These are phyloP conservation scores for Kuraishia ogatae DNA, from an alignment of 805 yeast species.

Conservation along the genomic window DNA sequence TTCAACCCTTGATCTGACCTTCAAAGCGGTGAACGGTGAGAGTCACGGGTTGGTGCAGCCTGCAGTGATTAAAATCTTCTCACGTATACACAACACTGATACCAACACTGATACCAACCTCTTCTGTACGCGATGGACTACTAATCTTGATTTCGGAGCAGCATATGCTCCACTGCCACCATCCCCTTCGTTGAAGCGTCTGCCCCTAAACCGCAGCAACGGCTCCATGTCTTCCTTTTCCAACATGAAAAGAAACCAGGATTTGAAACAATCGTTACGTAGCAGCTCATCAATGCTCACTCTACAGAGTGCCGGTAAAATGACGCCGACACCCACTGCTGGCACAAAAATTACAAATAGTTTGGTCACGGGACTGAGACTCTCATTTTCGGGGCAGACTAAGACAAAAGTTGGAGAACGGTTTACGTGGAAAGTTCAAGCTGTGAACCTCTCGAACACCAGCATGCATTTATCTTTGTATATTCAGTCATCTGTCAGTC, in stretches of 20 bases:
- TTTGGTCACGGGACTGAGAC: slow-evolving; percentile 25
- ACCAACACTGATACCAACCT: slow-evolving; percentile 11
- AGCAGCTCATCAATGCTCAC: slow-evolving; percentile 8
- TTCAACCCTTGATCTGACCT: slow-evolving; percentile 14
- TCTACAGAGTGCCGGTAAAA: slow-evolving; percentile 14
- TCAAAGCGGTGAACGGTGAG: slow-evolving; percentile 18
- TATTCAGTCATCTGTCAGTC: slow-evolving; percentile 26
- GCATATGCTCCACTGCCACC: background rate
- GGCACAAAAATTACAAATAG: slow-evolving; percentile 14
- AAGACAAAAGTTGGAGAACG: slow-evolving; percentile 50
- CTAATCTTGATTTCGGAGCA: slow-evolving; percentile 23
- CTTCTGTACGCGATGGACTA: slow-evolving; percentile 26
- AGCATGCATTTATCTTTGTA: slow-evolving; percentile 44
- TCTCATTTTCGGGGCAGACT: slow-evolving; percentile 57
- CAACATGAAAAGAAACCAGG: slow-evolving; percentile 24
- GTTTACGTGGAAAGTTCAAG: slow-evolving; percentile 56
- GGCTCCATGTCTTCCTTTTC: slow-evolving; percentile 7
- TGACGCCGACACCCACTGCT: slow-evolving; percentile 12
- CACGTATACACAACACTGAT: background rate
- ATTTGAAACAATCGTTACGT: slow-evolving; percentile 7
- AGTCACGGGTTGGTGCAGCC: slow-evolving; percentile 17
- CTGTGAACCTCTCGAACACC: slow-evolving; percentile 49
- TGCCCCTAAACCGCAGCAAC: background rate
- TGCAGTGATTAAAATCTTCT: slow-evolving; percentile 13
- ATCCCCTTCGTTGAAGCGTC: slow-evolving; percentile 3